Evolutionary conservation across 1,284 basidiomycete species (phyloP).

Genomic region (Apiotrichum porosum): DNA sequence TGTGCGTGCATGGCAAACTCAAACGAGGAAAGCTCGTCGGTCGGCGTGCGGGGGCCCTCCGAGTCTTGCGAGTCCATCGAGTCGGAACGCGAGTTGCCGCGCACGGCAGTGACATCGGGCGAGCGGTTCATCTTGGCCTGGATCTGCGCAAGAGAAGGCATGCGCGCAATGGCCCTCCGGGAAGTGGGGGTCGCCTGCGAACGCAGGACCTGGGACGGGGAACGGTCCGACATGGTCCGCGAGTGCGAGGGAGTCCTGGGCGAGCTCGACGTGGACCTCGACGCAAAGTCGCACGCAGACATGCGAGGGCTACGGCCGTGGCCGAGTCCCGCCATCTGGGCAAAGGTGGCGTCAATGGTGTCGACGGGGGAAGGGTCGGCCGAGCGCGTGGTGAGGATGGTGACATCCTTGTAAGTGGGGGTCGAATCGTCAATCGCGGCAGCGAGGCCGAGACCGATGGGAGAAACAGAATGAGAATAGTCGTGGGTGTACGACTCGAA

Average conservation of each 20-base stretch:
- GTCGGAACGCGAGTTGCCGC: slow-evolving; percentile 10
- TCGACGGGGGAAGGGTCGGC: slow-evolving; percentile 33
- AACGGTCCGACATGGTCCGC: background rate
- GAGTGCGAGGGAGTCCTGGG: slow-evolving; percentile 22
- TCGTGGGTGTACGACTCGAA: background rate
- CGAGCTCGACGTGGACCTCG: slow-evolving; percentile 13
- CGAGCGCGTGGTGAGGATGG: slow-evolving; percentile 25
- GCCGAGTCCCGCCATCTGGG: slow-evolving; percentile 13
- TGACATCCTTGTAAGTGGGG: slow-evolving; percentile 1
- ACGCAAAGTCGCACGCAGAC: slow-evolving; percentile 27
- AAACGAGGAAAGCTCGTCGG: slow-evolving; percentile 27
- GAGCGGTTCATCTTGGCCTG: slow-evolving; percentile 34
- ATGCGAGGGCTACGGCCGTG: slow-evolving; percentile 26
- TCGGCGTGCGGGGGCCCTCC: slow-evolving; percentile 36
- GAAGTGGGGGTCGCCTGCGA: background rate
- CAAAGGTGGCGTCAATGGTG: slow-evolving; percentile 8
- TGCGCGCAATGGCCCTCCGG: slow-evolving; percentile 5
- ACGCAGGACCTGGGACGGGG: slow-evolving; percentile 15
- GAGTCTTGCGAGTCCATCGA: slow-evolving; percentile 28
- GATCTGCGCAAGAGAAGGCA: slow-evolving; percentile 42
- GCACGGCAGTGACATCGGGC: background rate
- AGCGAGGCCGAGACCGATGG: slow-evolving; percentile 43
- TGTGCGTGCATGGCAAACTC: slow-evolving; percentile 4
- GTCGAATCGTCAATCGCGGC: slow-evolving; percentile 6
- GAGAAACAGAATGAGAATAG: too few species aligned